Percentiles rank a stretch among this genome's conserved stretches.
phyloP scores from a whole-genome alignment of 495 filamentous ascomycete species.

The Neurospora sp. region DNA sequence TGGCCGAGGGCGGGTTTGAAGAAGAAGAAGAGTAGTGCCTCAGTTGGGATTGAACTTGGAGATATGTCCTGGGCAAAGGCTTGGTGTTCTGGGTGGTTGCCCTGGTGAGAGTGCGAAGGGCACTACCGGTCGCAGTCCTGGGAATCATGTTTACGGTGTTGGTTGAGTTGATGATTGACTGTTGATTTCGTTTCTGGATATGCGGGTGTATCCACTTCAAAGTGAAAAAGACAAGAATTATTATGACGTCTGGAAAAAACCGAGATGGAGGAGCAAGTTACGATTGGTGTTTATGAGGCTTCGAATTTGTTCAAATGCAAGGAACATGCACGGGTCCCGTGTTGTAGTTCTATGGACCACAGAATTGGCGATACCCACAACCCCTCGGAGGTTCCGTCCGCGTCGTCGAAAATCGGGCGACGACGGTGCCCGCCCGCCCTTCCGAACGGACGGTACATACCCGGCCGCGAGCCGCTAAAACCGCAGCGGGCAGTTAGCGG shows the following conservation, averaged over 20 bases:
- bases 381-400: background rate
- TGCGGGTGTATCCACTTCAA: background rate
- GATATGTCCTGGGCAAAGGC: background rate
- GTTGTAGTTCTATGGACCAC: background rate
- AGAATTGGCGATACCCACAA: background rate
- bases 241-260: background rate
- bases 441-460: background rate
- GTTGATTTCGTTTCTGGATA: background rate
- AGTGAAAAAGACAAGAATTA: background rate
- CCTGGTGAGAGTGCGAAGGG: background rate
- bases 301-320: background rate
- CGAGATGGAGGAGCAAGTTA: background rate
- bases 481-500: background rate
- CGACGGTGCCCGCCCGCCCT: background rate
- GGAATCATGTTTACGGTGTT: background rate
- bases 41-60: background rate
- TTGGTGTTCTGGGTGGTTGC: background rate
- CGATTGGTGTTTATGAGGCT: background rate
- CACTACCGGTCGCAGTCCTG: background rate
- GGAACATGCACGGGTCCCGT: background rate
- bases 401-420: background rate
- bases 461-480: background rate
- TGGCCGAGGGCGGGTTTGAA: slow-evolving; percentile 4
- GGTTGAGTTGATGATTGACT: background rate
- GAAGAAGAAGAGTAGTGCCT: slow-evolving; percentile 5